A percentile compares a stretch with the other conserved stretches of the same genome.
Evolutionary conservation across 805 yeast species (phyloP).

Genomic region (Lipomyces chichibuensis): DNA sequence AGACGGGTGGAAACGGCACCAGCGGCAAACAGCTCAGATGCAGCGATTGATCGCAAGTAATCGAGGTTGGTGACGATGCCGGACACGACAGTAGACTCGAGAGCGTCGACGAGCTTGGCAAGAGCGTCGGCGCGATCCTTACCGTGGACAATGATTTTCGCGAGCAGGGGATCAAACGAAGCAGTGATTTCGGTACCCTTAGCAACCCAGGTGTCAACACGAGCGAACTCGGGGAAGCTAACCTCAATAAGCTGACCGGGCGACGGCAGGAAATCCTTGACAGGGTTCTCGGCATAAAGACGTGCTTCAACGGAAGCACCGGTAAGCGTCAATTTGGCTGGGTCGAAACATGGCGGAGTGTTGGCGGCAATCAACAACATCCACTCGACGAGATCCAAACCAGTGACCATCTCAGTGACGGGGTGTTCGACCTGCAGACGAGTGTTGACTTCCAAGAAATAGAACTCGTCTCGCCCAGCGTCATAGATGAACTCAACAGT

Average conservation of each 20-base stretch:
- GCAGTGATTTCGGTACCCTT: conserved; percentile 87
- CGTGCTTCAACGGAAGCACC: conserved; percentile 98
- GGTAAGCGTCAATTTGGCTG: conserved; percentile 57
- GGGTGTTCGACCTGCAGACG: conserved; percentile 98
- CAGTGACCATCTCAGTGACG: conserved; percentile 92
- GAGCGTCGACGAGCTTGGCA: conserved; percentile 71
- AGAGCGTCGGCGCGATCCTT: conserved; percentile 85
- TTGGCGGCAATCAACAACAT: conserved; percentile 92
- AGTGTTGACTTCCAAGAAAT: conserved; percentile 94
- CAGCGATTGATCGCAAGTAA: conserved; percentile 81
- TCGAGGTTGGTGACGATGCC: conserved; percentile 92
- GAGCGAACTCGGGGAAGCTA: conserved; percentile 83
- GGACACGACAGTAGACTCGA: conserved; percentile 80
- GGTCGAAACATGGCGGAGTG: conserved; percentile 73
- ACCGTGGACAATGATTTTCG: conserved; percentile 95
- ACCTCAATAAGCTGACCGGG: conserved; percentile 93
- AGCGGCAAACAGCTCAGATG: conserved; percentile 78
- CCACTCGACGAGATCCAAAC: conserved; percentile 95
- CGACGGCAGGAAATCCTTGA: conserved; percentile 90
- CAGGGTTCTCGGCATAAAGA: conserved; percentile 95
- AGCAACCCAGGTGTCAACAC: conserved; percentile 92
- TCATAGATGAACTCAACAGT: conserved; percentile 96
- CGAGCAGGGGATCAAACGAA: conserved; percentile 91
- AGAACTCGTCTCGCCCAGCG: conserved; percentile 80
- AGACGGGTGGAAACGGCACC: conserved; percentile 87